These are phyloP conservation scores for Colletotrichum brevisporum DNA, from an alignment of 2,329 filamentous ascomycete genomes.

Conservation along the genomic window DNA sequence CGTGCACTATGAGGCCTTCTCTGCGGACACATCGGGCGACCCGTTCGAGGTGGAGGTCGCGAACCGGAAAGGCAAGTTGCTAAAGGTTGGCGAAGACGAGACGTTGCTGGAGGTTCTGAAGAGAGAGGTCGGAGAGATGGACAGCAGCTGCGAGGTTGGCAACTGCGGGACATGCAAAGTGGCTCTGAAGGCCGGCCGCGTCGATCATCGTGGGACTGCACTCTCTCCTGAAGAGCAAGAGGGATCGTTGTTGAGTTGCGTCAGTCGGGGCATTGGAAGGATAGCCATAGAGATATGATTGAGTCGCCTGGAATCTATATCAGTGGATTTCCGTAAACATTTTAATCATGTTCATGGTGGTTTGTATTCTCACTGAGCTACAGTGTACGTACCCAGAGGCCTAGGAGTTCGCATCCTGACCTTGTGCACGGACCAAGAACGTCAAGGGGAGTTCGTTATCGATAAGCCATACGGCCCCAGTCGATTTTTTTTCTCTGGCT, in stretches of 20 bases:
- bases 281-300: slow-evolving; percentile 63
- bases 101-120: slow-evolving; percentile 64
- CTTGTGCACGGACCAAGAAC: too few relatives aligned
- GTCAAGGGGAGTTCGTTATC: not conserved
- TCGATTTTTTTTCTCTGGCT: slow-evolving; percentile 18
- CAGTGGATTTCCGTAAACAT: too few relatives aligned
- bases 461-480: slow-evolving; percentile 22
- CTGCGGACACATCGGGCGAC: slow-evolving; percentile 67
- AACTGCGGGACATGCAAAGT: slow-evolving; percentile 69
- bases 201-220: slow-evolving; percentile 65
- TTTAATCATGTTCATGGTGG: too few relatives aligned
- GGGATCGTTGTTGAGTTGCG: slow-evolving; percentile 63
- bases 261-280: slow-evolving; percentile 65
- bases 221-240: slow-evolving; percentile 61
- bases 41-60: slow-evolving; percentile 71
- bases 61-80: slow-evolving; percentile 53
- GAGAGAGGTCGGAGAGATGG: slow-evolving; percentile 57
- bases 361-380: too few relatives aligned
- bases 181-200: slow-evolving; percentile 55
- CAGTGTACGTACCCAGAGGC: too few relatives aligned
- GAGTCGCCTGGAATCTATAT: too few relatives aligned
- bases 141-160: slow-evolving; percentile 67
- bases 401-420: too few relatives aligned
- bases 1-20: slow-evolving; percentile 74
- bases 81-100: slow-evolving; percentile 64